A percentile compares a stretch with the other conserved stretches of the same genome.
Conservation (phyloP, 148 eudicot species). For the Arbutus unedo region DNA sequence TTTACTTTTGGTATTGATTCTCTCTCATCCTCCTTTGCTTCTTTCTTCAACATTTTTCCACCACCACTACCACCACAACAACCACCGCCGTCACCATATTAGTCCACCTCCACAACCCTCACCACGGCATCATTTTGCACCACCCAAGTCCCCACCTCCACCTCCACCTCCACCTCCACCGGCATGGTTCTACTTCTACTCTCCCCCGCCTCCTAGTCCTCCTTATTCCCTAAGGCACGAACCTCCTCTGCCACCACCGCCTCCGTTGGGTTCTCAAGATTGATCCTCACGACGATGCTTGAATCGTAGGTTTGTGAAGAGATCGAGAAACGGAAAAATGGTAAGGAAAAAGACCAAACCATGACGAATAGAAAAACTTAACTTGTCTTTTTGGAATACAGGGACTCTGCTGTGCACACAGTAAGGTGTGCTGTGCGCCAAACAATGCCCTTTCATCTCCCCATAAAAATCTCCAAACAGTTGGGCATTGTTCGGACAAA, state of each 20-base stretch:
- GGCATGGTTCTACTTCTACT: conserved; percentile 28
- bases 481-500: too few relatives aligned
- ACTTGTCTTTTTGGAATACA: background rate
- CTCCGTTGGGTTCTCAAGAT: background rate
- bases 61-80: background rate
- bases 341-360: background rate
- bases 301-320: background rate
- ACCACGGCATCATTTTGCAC: conserved; percentile 2
- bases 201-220: conserved; percentile 31
- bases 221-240: background rate
- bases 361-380: background rate
- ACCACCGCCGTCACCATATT: too few relatives aligned
- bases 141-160: conserved; percentile 15
- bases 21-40: background rate
- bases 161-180: too few relatives aligned
- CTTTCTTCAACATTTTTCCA: background rate
- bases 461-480: too few relatives aligned
- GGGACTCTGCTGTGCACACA: too few relatives aligned
- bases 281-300: background rate
- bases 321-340: background rate
- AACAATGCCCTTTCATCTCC: too few relatives aligned
- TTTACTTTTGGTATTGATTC: background rate
- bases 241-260: background rate
- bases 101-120: background rate
- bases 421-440: too few relatives aligned